Conservation (phyloP, 1,139 yeast species). For the Magnusiomyces ingens region DNA sequence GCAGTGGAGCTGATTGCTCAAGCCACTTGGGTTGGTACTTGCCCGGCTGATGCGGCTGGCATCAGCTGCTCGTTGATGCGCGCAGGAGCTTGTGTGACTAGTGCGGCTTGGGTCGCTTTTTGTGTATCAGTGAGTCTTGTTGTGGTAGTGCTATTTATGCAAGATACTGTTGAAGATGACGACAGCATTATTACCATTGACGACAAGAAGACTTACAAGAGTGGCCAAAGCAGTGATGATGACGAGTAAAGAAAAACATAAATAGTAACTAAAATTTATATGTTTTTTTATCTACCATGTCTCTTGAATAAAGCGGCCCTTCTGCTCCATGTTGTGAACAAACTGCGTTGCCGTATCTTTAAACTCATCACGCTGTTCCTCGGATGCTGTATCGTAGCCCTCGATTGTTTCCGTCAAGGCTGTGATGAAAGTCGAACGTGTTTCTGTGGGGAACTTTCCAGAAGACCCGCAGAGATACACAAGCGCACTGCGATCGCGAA, state of each 20-base stretch:
- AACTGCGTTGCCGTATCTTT: slow-evolving; percentile 44
- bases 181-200: too few species aligned
- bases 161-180: too few species aligned
- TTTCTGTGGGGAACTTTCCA: slow-evolving; percentile 92
- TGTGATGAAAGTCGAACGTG: slow-evolving; percentile 65
- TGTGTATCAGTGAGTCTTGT: too few species aligned
- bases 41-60: too few species aligned
- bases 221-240: neutral
- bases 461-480: slow-evolving; percentile 86
- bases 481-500: slow-evolving; percentile 47
- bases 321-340: slow-evolving; percentile 55
- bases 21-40: too few species aligned
- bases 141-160: too few species aligned
- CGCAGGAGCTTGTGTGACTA: too few species aligned
- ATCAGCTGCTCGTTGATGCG: too few species aligned
- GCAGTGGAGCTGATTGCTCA: too few species aligned
- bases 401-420: slow-evolving; percentile 40
- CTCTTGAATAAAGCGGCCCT: slow-evolving; percentile 74
- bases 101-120: too few species aligned
- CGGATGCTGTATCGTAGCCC: neutral
- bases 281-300: slow-evolving; percentile 54
- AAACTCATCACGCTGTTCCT: slow-evolving; percentile 31
- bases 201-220: too few species aligned
- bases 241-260: neutral
- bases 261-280: too few species aligned